A percentile compares a stretch with the other conserved stretches of the same genome.
These are phyloP conservation scores for Leccinum solheimii DNA, from an alignment of 1,284 basidiomycete species.

Conservation along the genomic window DNA sequence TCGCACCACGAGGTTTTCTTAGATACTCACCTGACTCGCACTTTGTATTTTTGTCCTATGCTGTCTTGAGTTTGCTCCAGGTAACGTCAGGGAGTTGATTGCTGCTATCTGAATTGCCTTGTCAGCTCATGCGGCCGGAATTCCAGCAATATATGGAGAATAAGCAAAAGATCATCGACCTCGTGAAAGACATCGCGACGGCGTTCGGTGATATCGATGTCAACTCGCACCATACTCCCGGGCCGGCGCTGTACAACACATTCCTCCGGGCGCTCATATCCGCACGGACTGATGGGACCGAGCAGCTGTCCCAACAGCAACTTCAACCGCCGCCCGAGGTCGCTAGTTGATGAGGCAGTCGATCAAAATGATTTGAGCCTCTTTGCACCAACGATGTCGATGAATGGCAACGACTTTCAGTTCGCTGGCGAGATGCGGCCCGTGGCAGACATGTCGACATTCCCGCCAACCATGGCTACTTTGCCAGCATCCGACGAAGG, in stretches of 20 bases:
- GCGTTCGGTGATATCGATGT: slow-evolving; percentile 74
- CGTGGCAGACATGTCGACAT: slow-evolving; percentile 72
- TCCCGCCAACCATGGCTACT: slow-evolving; percentile 78
- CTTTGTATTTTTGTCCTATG: slow-evolving; percentile 89
- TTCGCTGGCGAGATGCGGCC: slow-evolving; percentile 80
- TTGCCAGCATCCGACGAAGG: slow-evolving; percentile 47
- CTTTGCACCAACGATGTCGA: slow-evolving; percentile 25
- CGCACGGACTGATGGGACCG: slow-evolving; percentile 50
- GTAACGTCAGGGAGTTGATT: slow-evolving; percentile 39
- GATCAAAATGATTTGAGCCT: slow-evolving; percentile 30
- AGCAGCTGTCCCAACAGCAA: slow-evolving; percentile 21
- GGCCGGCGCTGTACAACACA: slow-evolving; percentile 78
- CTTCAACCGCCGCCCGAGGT: slow-evolving; percentile 28
- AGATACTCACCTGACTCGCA: slow-evolving; percentile 89
- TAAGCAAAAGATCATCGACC: slow-evolving; percentile 66
- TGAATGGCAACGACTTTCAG: slow-evolving; percentile 52
- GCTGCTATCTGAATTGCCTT: slow-evolving; percentile 10
- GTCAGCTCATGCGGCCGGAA: slow-evolving; percentile 76
- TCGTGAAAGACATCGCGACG: slow-evolving; percentile 81
- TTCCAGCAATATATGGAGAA: slow-evolving; percentile 77
- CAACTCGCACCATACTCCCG: slow-evolving; percentile 67
- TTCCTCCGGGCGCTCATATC: slow-evolving; percentile 82
- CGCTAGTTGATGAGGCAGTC: slow-evolving; percentile 17
- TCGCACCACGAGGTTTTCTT: slow-evolving; percentile 75
- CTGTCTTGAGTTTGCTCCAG: slow-evolving; percentile 85